These are phyloP conservation scores for Begonia peltatifolia DNA, from an alignment of 306 rosid species.

Conservation along the genomic window DNA sequence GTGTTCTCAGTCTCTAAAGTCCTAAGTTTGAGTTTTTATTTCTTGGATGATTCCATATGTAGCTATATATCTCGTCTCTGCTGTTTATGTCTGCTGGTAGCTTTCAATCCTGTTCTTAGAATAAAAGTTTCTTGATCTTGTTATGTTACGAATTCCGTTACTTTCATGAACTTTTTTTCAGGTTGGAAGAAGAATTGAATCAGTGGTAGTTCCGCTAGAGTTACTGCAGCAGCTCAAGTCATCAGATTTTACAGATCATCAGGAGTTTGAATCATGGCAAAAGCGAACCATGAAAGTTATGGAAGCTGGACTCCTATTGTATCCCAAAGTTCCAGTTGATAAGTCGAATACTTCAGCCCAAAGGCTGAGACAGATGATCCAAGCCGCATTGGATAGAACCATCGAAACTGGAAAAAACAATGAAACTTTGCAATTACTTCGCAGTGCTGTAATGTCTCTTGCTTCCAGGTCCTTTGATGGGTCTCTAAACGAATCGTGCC, in stretches of 20 bases:
- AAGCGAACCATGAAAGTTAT: slow-evolving; percentile 73
- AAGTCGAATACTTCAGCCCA: slow-evolving; percentile 60
- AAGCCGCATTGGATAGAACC: slow-evolving; percentile 64
- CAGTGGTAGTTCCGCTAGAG: slow-evolving; percentile 91
- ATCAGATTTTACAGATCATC: slow-evolving; percentile 73
- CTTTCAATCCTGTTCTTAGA: no score
- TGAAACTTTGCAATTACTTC: slow-evolving; percentile 90
- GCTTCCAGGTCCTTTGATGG: slow-evolving; percentile 79
- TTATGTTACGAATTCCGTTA: no score
- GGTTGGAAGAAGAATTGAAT: slow-evolving; percentile 94
- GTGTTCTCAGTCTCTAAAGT: no score
- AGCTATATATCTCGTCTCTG: no score
- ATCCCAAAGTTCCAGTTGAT: slow-evolving; percentile 64
- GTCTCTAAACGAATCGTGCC: slow-evolving; percentile 60
- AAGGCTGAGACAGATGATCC: slow-evolving; percentile 62
- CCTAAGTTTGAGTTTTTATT: no score
- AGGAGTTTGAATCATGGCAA: slow-evolving; percentile 75
- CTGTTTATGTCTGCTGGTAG: no score
- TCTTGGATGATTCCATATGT: no score
- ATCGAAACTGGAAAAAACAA: slow-evolving; percentile 81
- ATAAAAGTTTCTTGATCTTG: no score
- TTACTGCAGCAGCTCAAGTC: slow-evolving; percentile 87
- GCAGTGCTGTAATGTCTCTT: slow-evolving; percentile 74
- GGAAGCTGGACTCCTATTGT: slow-evolving; percentile 82
- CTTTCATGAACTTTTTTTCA: slow-evolving; percentile 19